Evolutionary conservation across 768 basidiomycete species (phyloP), one percentile per base, ranked within the genome.

Genomic region (Tricholoma hemisulphureum): DNA sequence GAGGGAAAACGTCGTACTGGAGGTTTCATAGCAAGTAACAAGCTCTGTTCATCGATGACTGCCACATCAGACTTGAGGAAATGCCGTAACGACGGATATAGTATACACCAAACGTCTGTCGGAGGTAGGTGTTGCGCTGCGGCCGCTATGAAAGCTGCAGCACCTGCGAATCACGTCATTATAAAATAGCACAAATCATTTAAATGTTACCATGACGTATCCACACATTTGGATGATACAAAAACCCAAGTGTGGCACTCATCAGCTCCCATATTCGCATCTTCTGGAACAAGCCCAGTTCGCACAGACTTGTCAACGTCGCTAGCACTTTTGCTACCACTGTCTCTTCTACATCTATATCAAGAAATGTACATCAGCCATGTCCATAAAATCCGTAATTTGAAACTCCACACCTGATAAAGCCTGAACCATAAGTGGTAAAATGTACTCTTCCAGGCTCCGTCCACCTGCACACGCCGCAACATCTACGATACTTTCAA

Each of bases 231-330:
- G 97, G 96, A 70, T 99, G 97, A 63, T 93, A 96, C 51, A 98
- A 74, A 71, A 98, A 95, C 1, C 91, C 91, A 28, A 94, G 74
- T 0, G 89, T 88, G 0, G 88, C 86, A 53, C 89, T 90, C 86
- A 96, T 92, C 32, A 98, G 78, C 64, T 98, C 97, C 95, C 97
- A 98, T 57, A 97, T 86, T n/a, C 91, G 84, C 86, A 93, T 91
- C 72, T 93, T 94, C 71, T 90, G 87, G 72, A 98, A 91, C 3
- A 98, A 73, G 0, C 93, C 91, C 7, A 97, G 80, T 68, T 95
- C 92, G 61, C 92, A 93, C 14, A 98, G 80, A 65, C 89, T 93
- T 0, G 93, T 93, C 56, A 98, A 77, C 2, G 95, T 86, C 0
- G 82, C 79, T n/a, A 99, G 75, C 0, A 98, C 97, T 62, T 89